Evolutionary conservation across 2,329 filamentous ascomycete species (phyloP).

Genomic region (Cytospora schulzeri): DNA sequence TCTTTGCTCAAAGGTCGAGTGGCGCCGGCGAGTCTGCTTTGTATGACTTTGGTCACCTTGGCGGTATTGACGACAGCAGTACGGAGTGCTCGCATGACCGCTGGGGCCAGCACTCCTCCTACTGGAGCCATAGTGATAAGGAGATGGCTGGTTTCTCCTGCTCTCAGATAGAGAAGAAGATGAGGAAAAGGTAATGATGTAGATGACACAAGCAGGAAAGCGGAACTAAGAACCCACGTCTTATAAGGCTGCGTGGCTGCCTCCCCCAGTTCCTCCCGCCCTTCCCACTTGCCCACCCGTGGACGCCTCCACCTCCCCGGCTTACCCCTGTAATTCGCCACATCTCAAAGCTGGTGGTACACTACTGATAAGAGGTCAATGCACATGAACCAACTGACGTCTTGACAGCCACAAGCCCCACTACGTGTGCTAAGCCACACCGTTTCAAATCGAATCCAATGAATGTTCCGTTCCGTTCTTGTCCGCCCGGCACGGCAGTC

Average conservation of each 20-base stretch:
- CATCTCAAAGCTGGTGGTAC: too few relatives aligned
- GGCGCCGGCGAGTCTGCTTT: conserved; percentile 50
- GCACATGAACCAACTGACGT: background rate
- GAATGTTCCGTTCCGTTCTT: background rate
- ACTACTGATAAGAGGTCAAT: background rate
- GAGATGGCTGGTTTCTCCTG: conserved; percentile 27
- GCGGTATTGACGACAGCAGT: conserved; percentile 46
- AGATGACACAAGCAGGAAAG: conserved; percentile 1
- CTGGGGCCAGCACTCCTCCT: conserved; percentile 60
- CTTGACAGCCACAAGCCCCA: background rate
- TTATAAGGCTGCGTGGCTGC: conserved; percentile 19
- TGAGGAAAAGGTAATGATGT: background rate
- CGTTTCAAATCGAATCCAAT: too few relatives aligned
- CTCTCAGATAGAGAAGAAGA: conserved; percentile 16
- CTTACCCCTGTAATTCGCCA: conserved; percentile 15
- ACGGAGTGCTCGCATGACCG: conserved; percentile 57
- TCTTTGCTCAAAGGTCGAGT: conserved; percentile 49
- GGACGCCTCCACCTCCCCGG: too few relatives aligned
- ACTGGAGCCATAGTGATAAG: conserved; percentile 53
- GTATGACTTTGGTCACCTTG: conserved; percentile 54
- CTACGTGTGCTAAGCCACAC: background rate
- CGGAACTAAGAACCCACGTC: conserved; percentile 1
- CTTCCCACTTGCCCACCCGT: background rate
- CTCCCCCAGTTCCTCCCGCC: background rate
- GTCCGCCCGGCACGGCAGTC: background rate